These are phyloP conservation scores for Neonectria ditissima DNA, from an alignment of 2,329 filamentous ascomycete genomes.

Conservation along the genomic window DNA sequence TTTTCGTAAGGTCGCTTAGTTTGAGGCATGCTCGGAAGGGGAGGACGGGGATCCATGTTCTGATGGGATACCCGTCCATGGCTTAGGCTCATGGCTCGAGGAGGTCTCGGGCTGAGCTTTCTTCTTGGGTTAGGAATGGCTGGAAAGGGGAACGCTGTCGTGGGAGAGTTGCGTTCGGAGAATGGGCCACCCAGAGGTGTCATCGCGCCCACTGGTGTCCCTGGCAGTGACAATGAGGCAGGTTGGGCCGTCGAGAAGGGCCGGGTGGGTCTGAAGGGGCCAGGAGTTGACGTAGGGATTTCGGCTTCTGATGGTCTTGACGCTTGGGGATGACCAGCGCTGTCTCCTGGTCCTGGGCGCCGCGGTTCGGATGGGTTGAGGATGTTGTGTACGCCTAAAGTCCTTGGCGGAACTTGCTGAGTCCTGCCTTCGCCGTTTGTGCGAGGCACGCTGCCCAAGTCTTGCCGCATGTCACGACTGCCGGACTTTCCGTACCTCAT, in stretches of 20 bases:
- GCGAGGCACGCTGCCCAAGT: slow-evolving; percentile 35
- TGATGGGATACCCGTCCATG: slow-evolving; percentile 38
- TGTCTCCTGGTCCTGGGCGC: slow-evolving; percentile 33
- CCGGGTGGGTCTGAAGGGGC: slow-evolving; percentile 39
- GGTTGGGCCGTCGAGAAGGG: slow-evolving; percentile 45
- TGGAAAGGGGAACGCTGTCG: slow-evolving; percentile 48
- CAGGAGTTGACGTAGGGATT: slow-evolving; percentile 34
- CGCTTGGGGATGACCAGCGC: slow-evolving; percentile 23
- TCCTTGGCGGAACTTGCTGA: slow-evolving; percentile 43
- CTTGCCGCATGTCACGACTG: slow-evolving; percentile 41
- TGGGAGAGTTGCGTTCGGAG: slow-evolving; percentile 50
- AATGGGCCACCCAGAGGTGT: slow-evolving; percentile 45
- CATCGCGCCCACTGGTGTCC: slow-evolving; percentile 46
- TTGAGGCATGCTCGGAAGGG: slow-evolving; percentile 41
- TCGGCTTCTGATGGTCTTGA: slow-evolving; percentile 37
- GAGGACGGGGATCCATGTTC: slow-evolving; percentile 41
- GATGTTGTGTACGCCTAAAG: slow-evolving; percentile 53
- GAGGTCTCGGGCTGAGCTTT: slow-evolving; percentile 48
- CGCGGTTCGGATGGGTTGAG: slow-evolving; percentile 53
- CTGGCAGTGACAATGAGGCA: slow-evolving; percentile 49
- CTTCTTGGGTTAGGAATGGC: slow-evolving; percentile 45
- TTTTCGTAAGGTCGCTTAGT: slow-evolving; percentile 50
- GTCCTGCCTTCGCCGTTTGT: slow-evolving; percentile 39
- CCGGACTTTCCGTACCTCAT: slow-evolving; percentile 37
- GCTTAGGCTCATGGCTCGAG: slow-evolving; percentile 46